Evolutionary conservation across 2,329 filamentous ascomycete species (phyloP), one percentile per base, ranked within the genome.

Genomic region (Colletotrichum salicis): DNA sequence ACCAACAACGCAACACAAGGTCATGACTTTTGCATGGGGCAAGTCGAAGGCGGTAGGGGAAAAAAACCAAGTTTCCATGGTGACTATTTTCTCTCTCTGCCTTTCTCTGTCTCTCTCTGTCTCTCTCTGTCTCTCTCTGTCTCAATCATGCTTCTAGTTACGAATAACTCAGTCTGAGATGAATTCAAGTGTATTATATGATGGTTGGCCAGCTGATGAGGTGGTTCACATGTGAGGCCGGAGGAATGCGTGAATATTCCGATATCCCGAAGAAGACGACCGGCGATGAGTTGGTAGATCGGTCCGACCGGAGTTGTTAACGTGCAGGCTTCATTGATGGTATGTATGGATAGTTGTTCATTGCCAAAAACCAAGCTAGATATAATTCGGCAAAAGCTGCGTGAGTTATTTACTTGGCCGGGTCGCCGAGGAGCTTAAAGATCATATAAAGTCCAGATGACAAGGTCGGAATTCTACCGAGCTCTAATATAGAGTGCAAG

Each of bases 181-280:
- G 69, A 59, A 71, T 71, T 41, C 69, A 71, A 69, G 33, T 63
- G 69, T 71, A 55, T 52, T 68, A 55, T 71, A 71, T 65, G 57
- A 71, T 15, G 29, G 37, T 68, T 62, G 51, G 13, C 56, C 19
- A n/a, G 51, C 35, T 27, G 31, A 67, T 19, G 41, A 29, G 27
- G 37, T 41, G 15, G 12, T 35, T 48, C 41, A 48, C 41, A 22
- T 48, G 19, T 27, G 31, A 19, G 12, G 64, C 29, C 31, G 2
- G n/a, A 51, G 33, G n/a, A 29, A 41, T 33, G 33, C 15, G n/a
- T 15, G 29, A 19, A 15, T 12, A 5, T 27, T 41, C 8, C 22
- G 41, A 13, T 35, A n/a, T 11, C 35, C 24, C 29, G 13, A n/a
- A 24, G n/a, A 35, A 55, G 41, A 61, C 10, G 31, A 6, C 31